Base-by-base conservation (phyloP, 106 monocot species). In the Phalaenopsis equestris region DNA sequence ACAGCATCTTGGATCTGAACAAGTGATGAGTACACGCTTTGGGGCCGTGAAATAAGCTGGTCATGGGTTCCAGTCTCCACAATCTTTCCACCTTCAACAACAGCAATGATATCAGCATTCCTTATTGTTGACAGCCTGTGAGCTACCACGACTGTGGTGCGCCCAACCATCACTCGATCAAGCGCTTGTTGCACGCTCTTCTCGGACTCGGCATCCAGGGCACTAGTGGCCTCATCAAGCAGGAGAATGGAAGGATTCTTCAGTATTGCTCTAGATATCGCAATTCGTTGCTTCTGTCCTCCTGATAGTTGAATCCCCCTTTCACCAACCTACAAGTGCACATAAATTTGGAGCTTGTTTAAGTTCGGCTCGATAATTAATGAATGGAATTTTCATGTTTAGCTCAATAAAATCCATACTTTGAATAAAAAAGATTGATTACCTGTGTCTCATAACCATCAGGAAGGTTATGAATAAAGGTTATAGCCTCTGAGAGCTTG, bases 241-340 rank as follows among this genome's bases (percentile, higher is more conserved):
- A 99, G 98, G 75, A 99, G 94, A 41, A 99, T 91, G 2, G 94
- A 78, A 24, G 98, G 98, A 82, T 99, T 91, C 82, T 99, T 99
- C 3, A 99, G 80, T 75, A 99, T 95, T 0, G 98, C 98, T 72
- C 98, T 91, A 4, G 98, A 87, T 82, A 92, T 92, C 15, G 93
- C 93, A 72, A 93, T 88, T 0, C 93, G 83, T 75, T 93, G 93
- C 80, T 93, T 93, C 81, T 93, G 93, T 42, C 93, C 93, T 30
- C 93, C 93, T 21, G 93, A 93, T 43, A 93, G 75, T 72, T 93
- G 93, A 30, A 93, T 77, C 46, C 93, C 93, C 56, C 93, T 80
- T 83, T 93, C 93, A 14, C 93, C 93, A 57, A 92, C 92, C 91
- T 91, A 75, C 67, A 67, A 36, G 41, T 21, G 64, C 43, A 73